A percentile compares a stretch with the other conserved stretches of the same genome.
phyloP scores from a whole-genome alignment of 176 grass and related monocot species.

The Oryza glumipatula region DNA sequence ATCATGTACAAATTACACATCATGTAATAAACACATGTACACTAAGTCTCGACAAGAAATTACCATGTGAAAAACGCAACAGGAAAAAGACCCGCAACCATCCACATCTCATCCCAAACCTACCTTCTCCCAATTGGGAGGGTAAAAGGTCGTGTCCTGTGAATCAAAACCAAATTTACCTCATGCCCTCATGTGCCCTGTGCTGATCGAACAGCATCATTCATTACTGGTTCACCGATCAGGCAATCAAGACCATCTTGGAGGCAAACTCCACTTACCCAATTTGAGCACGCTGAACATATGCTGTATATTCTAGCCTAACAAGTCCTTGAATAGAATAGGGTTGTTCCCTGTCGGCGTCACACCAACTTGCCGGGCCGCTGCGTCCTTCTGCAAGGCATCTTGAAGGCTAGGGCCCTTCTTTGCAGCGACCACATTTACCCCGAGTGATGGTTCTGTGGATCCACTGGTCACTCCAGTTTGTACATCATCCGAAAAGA shows the following conservation, averaged over 20 bases:
- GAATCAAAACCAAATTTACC: conserved; percentile 45
- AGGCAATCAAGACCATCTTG: not conserved
- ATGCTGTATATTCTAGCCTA: conserved; percentile 53
- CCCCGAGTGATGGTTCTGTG: conserved; percentile 39
- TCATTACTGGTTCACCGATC: conserved; percentile 16
- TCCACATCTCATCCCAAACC: conserved; percentile 28
- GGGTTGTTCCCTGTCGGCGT: conserved; percentile 89
- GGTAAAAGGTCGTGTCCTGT: conserved; percentile 31
- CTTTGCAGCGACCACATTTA: conserved; percentile 38
- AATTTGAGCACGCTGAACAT: conserved; percentile 17
- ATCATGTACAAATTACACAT: conserved; percentile 65
- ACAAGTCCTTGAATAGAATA: conserved; percentile 89
- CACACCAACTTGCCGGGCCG: conserved; percentile 84
- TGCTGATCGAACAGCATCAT: conserved; percentile 32
- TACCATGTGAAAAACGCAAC: conserved; percentile 30
- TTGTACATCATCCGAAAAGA: conserved; percentile 58
- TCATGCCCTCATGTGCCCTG: conserved; percentile 6
- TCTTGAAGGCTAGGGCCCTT: conserved; percentile 82
- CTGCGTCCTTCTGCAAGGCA: conserved; percentile 81
- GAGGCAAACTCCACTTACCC: not conserved
- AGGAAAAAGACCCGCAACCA: conserved; percentile 39
- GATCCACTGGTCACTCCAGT: conserved; percentile 28
- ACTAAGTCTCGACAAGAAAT: conserved; percentile 43
- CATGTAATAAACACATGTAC: conserved; percentile 59
- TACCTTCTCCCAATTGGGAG: not conserved